Conservation (phyloP, 305 asterid species). For the Fraxinus platypoda region DNA sequence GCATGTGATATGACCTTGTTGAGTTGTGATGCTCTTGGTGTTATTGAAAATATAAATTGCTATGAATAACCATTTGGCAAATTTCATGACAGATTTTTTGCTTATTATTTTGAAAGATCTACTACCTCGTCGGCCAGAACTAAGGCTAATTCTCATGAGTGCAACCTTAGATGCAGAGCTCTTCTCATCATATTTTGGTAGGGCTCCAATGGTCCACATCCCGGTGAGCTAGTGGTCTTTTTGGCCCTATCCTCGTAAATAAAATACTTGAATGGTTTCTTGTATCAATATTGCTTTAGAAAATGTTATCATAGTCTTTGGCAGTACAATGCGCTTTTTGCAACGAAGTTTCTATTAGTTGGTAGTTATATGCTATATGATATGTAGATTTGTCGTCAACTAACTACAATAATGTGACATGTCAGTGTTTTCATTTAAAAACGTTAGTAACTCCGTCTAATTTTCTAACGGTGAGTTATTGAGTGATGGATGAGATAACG, state of each 20-base stretch:
- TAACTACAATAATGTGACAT: background rate
- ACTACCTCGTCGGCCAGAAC: conserved; percentile 88
- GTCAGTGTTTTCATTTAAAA: background rate
- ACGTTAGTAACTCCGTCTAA: background rate
- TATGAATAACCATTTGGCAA: conserved; percentile 29
- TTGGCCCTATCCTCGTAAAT: background rate
- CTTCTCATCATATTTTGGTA: conserved; percentile 82
- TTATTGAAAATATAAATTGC: conserved; percentile 2
- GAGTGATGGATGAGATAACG: background rate
- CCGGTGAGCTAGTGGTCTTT: conserved; percentile 54
- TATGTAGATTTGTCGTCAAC: background rate
- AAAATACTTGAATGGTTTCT: background rate
- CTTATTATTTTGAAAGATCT: conserved; percentile 86
- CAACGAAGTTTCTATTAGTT: conserved; percentile 16
- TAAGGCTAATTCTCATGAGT: conserved; percentile 92
- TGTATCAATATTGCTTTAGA: conserved; percentile 8
- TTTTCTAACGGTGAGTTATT: background rate
- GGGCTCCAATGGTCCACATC: conserved; percentile 75
- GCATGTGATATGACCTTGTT: background rate
- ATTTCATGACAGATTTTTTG: conserved; percentile 72
- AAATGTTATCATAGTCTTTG: background rate
- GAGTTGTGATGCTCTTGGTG: background rate
- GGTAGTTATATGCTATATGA: background rate
- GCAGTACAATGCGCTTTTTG: conserved; percentile 1
- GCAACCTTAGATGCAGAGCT: conserved; percentile 92